Base-by-base conservation (phyloP, 495 filamentous ascomycete species). In the Tuber borchii region DNA sequence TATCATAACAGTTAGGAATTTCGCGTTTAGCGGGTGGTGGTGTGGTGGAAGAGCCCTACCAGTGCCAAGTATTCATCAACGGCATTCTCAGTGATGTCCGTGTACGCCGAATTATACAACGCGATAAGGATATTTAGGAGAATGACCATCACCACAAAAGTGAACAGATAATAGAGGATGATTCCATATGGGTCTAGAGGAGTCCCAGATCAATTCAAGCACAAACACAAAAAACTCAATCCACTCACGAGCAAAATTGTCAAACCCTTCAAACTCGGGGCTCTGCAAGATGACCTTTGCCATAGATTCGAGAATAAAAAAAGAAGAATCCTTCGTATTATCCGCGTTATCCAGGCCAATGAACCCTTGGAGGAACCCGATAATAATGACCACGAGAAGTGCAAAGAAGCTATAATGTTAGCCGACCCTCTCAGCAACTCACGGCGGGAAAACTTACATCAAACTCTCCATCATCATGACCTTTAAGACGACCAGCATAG, bases 381-480 rank as follows among this genome's bases (percentile, higher is more conserved):
- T 84, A 70, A 97, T 85, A 71, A 99, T 91, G 71, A 97, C 90
- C 71, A 90, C 85, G 8, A 99, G 88, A n/a, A 99, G 87, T 10
- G 94, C 93, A 80, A 99, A 99, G 87, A 99, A 99, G 78, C 80
- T 81, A 48, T 17, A 71, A 65, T 34, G 26, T 65, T 34, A 65
- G 56, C 42, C 31, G 34, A 12, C 39, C 48, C 39, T 69, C n/a
- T 72, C 44, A 46, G 22, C 31, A 71, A 43, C 45, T 56, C 3
- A 4, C 8, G 22, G 26, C 14, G 34, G 44, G 12, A 31, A 69
- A 45, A 75, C 80, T 26, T 31, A 81, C 80, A 98, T 97, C 73
- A 99, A 85, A 74, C 93, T 96, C 83, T 99, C 95, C 81, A 94
- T 93, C 95, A 99, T 98, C 96, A 99, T 98, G 71, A 98, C 94